These are phyloP conservation scores for Ascomycota sp. DNA, from an alignment of 2,329 filamentous ascomycete genomes.

Conservation along the genomic window DNA sequence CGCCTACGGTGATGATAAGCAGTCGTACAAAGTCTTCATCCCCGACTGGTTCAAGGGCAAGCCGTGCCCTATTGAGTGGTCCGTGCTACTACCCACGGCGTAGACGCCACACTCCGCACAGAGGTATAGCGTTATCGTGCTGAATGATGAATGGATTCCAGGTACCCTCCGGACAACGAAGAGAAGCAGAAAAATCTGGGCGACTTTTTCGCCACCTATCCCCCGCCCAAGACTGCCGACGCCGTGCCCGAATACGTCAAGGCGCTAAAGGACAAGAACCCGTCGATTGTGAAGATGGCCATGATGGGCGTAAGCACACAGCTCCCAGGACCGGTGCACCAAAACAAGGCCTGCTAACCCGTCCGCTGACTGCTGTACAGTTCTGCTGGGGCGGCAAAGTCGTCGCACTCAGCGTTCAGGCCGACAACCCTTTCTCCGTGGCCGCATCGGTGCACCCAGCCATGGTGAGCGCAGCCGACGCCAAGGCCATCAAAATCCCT, in stretches of 20 bases:
- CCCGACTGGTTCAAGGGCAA: conserved; percentile 78
- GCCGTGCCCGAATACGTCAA: conserved; percentile 34
- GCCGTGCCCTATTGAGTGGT: conserved; percentile 35
- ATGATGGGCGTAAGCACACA: conserved; percentile 32
- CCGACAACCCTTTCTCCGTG: conserved; percentile 30
- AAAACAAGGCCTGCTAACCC: not conserved
- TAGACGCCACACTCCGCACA: no score
- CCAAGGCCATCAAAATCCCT: conserved; percentile 37
- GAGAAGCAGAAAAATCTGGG: conserved; percentile 41
- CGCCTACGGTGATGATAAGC: conserved; percentile 30
- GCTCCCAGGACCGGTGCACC: not conserved
- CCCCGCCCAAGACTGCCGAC: conserved; percentile 23
- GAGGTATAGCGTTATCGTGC: no score
- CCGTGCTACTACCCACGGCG: no score
- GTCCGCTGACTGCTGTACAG: not conserved
- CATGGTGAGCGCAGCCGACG: conserved; percentile 44
- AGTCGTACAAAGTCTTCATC: conserved; percentile 70
- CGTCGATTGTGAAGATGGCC: conserved; percentile 36
- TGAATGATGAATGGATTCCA: conserved; percentile 5
- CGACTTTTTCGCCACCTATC: conserved; percentile 34
- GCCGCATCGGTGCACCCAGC: conserved; percentile 36
- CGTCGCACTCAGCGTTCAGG: conserved; percentile 27
- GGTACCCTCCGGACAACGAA: conserved; percentile 41
- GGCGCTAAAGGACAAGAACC: conserved; percentile 29
- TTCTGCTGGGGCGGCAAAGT: conserved; percentile 54